Percentiles rank a stretch among this genome's conserved stretches.
These are phyloP conservation scores for Rosellinia necatrix DNA, from an alignment of 2,329 filamentous ascomycete genomes.

Conservation along the genomic window DNA sequence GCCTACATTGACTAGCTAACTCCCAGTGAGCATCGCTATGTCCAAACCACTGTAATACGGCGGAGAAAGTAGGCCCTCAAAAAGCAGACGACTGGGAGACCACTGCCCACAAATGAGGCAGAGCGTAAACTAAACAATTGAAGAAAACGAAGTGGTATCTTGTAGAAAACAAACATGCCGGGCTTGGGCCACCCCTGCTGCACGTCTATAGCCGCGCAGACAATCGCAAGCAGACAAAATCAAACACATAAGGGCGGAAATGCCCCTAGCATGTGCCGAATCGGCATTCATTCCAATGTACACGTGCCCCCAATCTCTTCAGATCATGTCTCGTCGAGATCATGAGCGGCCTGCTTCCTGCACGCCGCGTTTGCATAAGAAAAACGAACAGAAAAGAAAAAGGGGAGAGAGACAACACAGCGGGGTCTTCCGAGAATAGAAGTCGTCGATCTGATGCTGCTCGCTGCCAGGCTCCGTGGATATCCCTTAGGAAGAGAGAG, in stretches of 20 bases:
- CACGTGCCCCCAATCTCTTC: conserved; percentile 35
- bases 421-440: neutral
- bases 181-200: conserved; percentile 30
- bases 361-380: conserved; percentile 28
- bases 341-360: conserved; percentile 28
- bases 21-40: conserved; percentile 17
- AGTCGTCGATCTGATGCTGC: conserved; percentile 13
- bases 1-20: too few relatives aligned
- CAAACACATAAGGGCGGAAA: conserved; percentile 14
- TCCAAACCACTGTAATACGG: conserved; percentile 12
- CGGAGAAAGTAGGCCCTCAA: neutral
- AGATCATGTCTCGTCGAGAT: conserved; percentile 38
- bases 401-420: conserved; percentile 14
- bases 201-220: conserved; percentile 15
- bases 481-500: neutral
- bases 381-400: conserved; percentile 25
- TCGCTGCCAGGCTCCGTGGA: neutral
- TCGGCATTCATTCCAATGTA: conserved; percentile 31
- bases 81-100: conserved; percentile 2
- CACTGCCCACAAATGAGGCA: conserved; percentile 3
- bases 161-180: conserved; percentile 26
- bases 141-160: conserved; percentile 38
- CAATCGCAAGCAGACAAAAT: conserved; percentile 19
- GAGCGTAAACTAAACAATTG: conserved; percentile 12
- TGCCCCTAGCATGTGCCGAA: conserved; percentile 12